Percentiles rank a stretch among this genome's conserved stretches.
Conservation (phyloP, 2,329 filamentous ascomycete species). For the Trichoderma asperellum region DNA sequence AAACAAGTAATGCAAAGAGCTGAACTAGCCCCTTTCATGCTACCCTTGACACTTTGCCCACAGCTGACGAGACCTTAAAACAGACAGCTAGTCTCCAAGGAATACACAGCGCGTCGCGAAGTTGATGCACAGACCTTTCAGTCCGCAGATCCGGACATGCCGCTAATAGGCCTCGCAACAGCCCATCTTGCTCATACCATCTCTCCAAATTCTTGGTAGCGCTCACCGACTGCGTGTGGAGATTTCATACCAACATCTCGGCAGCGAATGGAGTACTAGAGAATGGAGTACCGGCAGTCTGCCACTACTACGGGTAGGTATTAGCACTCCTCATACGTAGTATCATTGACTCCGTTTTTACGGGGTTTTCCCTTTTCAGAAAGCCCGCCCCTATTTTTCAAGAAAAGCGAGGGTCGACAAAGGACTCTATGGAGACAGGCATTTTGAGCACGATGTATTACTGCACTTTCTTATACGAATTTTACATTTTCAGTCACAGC, state of each 20-base stretch:
- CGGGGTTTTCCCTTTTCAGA: not conserved
- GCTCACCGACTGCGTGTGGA: constrained; percentile 16
- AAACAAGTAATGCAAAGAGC: not conserved
- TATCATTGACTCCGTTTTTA: constrained; percentile 5
- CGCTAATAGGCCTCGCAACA: not conserved
- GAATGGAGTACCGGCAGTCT: not conserved
- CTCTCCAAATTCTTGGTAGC: not conserved
- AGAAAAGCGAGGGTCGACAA: not conserved
- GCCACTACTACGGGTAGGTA: too few relatives aligned
- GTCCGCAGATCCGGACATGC: constrained; percentile 18
- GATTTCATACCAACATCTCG: constrained; percentile 10
- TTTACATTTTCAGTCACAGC: not conserved
- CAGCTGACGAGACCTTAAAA: constrained; percentile 3
- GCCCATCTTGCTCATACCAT: not conserved
- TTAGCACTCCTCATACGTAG: not conserved
- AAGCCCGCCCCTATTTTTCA: constrained; percentile 12
- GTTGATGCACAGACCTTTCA: constrained; percentile 2
- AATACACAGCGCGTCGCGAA: not conserved
- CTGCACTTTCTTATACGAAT: not conserved
- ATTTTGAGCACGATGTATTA: not conserved
- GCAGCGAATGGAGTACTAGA: not conserved
- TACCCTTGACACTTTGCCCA: not conserved
- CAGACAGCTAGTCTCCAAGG: not conserved
- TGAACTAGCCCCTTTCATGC: constrained; percentile 11
- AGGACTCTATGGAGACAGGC: not conserved